Percentiles rank a stretch among this genome's conserved stretches.
phyloP scores from a whole-genome alignment of 2,329 filamentous ascomycete species.

The Colletotrichum limetticola region DNA sequence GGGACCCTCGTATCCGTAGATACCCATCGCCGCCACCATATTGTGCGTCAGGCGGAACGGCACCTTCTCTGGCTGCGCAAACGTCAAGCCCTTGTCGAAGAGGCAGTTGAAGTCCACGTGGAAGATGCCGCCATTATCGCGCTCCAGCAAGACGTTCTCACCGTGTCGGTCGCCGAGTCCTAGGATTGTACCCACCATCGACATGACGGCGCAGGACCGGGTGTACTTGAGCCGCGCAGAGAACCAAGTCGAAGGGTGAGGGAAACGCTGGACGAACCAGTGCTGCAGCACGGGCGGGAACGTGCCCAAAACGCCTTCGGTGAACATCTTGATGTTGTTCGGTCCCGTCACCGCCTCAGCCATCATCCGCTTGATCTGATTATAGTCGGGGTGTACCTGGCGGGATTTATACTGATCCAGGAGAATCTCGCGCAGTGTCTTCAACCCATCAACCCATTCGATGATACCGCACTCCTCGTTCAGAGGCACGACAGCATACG shows the following conservation, averaged over 20 bases:
- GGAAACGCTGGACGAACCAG: constrained; percentile 97
- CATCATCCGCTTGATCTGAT: constrained; percentile 70
- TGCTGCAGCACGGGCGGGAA: constrained; percentile 89
- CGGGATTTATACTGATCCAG: constrained; percentile 81
- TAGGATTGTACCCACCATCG: constrained; percentile 97
- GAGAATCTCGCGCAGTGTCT: constrained; percentile 92
- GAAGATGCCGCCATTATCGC: constrained; percentile 91
- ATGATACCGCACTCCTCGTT: constrained; percentile 98
- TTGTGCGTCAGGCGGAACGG: constrained; percentile 98
- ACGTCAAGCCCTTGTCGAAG: constrained; percentile 97
- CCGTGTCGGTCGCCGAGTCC: constrained; percentile 95
- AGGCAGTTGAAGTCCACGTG: constrained; percentile 99
- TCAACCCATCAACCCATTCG: constrained; percentile 97
- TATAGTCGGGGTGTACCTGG: constrained; percentile 77
- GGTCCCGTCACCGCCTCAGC: constrained; percentile 69
- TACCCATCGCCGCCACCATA: constrained; percentile 97
- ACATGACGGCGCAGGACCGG: constrained; percentile 96
- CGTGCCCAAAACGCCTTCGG: constrained; percentile 67
- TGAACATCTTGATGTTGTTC: constrained; percentile 77
- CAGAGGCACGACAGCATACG: constrained; percentile 94
- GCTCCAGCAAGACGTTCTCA: constrained; percentile 95
- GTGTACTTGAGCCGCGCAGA: constrained; percentile 89
- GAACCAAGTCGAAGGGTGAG: constrained; percentile 93
- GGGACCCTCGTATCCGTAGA: constrained; percentile 92
- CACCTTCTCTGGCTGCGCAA: constrained; percentile 92